Evolutionary conservation across 2,329 filamentous ascomycete species (phyloP).

Genomic region (Aplosporella prunicola): DNA sequence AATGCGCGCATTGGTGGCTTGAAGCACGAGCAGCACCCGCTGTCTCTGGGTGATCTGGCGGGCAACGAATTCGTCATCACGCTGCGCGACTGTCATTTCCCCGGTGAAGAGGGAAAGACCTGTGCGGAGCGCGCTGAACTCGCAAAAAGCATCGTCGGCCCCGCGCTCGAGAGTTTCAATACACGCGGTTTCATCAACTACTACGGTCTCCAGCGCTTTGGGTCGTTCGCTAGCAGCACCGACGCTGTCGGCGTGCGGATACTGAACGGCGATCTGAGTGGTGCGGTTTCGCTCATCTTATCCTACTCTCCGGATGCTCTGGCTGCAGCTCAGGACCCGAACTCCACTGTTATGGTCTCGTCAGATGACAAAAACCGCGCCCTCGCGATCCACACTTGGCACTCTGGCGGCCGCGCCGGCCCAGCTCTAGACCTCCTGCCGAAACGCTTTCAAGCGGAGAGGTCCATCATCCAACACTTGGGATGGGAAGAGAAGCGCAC

Average conservation of each 20-base stretch:
- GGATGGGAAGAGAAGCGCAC: slow-evolving; percentile 33
- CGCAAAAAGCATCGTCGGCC: slow-evolving; percentile 41
- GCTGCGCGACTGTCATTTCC: slow-evolving; percentile 71
- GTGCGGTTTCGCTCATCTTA: slow-evolving; percentile 68
- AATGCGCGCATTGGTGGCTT: slow-evolving; percentile 67
- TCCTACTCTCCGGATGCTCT: slow-evolving; percentile 58
- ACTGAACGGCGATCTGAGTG: slow-evolving; percentile 69
- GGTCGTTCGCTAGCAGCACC: slow-evolving; percentile 76
- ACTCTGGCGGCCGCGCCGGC: slow-evolving; percentile 47
- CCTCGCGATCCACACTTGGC: slow-evolving; percentile 66
- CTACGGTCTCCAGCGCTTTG: slow-evolving; percentile 94
- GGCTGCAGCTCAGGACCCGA: slow-evolving; percentile 39
- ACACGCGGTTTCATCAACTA: slow-evolving; percentile 90
- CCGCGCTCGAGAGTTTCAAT: slow-evolving; percentile 57
- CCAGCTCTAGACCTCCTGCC: slow-evolving; percentile 63
- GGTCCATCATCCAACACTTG: slow-evolving; percentile 68
- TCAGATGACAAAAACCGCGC: slow-evolving; percentile 73
- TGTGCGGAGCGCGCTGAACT: slow-evolving; percentile 35
- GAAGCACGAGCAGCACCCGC: slow-evolving; percentile 58
- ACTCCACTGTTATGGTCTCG: slow-evolving; percentile 43
- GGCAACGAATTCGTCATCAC: slow-evolving; percentile 94
- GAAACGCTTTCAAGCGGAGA: slow-evolving; percentile 71
- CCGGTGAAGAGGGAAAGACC: slow-evolving; percentile 30
- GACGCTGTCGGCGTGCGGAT: slow-evolving; percentile 79
- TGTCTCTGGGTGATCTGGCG: slow-evolving; percentile 72